Percentiles rank a stretch among this genome's conserved stretches.
phyloP scores from a whole-genome alignment of 176 grass and related monocot species.

The Calamus simplicifolius region DNA sequence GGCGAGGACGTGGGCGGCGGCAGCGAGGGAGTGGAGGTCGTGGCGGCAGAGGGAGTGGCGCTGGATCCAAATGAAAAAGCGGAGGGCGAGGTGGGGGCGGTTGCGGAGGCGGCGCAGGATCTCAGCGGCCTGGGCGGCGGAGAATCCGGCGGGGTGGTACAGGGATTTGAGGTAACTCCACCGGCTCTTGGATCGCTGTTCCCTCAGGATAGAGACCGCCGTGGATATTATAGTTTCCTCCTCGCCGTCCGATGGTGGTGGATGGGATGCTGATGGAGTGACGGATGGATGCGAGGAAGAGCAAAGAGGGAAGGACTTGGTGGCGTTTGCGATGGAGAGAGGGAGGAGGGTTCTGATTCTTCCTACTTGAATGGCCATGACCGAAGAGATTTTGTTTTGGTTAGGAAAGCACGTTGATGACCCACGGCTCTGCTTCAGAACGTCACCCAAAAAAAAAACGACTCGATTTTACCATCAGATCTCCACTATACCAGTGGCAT shows the following conservation, averaged over 20 bases:
- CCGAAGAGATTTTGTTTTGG: too few relatives aligned
- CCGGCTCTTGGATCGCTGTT: constrained; percentile 12
- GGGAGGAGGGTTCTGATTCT: too few relatives aligned
- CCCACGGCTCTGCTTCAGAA: too few relatives aligned
- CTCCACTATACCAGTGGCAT: too few relatives aligned
- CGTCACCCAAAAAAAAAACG: too few relatives aligned
- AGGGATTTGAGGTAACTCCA: constrained; percentile 11
- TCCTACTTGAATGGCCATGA: too few relatives aligned
- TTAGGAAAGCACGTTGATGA: too few relatives aligned
- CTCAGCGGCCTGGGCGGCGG: neutral
- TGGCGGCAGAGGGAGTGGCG: neutral
- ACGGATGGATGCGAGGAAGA: constrained; percentile 1
- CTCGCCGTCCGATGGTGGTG: neutral
- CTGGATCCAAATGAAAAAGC: constrained; percentile 4
- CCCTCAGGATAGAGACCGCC: constrained; percentile 8
- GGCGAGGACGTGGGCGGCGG: constrained; percentile 8
- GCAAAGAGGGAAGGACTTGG: neutral
- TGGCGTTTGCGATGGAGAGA: too few relatives aligned
- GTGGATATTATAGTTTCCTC: constrained; percentile 14
- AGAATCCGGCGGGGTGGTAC: neutral
- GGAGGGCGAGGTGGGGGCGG: constrained; percentile 11
- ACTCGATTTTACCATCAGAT: too few relatives aligned
- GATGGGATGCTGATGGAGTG: neutral
- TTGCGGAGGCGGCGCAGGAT: constrained; percentile 9
- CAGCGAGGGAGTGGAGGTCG: constrained; percentile 5